Base-by-base conservation (phyloP, 2,329 filamentous ascomycete species). In the Botryotinia calthae region DNA sequence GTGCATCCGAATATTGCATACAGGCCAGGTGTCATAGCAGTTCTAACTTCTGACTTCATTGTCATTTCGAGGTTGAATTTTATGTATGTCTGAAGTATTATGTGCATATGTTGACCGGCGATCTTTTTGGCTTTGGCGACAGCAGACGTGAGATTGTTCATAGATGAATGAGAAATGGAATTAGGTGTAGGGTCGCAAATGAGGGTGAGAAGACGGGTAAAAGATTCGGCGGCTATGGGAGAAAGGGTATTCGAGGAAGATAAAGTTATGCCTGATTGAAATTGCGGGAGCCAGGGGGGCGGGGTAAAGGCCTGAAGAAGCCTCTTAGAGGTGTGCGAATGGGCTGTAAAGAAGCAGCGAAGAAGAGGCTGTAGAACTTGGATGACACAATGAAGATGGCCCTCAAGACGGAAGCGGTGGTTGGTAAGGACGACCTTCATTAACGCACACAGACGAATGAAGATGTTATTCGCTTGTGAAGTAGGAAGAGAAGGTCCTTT, bases 31-130 rank as follows among this genome's bases (percentile, higher is more conserved):
- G 89, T 85, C 62, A 91, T 82, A 69, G 84, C 86, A 79, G 88
- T 87, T 51, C 87, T 82, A 34, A 90, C 83, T 14, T 81, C 82
- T 20, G 84, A 83, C 16, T 85, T 80, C 71, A 90, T 84, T 44
- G 83, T 82, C 69, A 83, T 82, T 78, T 90, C 87, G 9, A 91
- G 85, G 80, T 90, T 88, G 75, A 90, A 82, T 81, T 86, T 87
- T 75, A 90, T 84, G 77, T 90, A 91, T 71, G 85, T 82, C 82
- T 88, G 86, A 61, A 91, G 79, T 9, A 91, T 81, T 44, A 88
- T 81, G 76, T 89, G 89, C 86, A 91, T 90, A 81, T 90, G 85
- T 75, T 87, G 84, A 7, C 88, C 88, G 0, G 88, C 88, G 10
- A 86, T 87, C 25, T 87, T 85, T 82, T 89, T 90, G 31, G 88